Evolutionary conservation across 495 filamentous ascomycete species (phyloP).

Genomic region (Neurospora africana): DNA sequence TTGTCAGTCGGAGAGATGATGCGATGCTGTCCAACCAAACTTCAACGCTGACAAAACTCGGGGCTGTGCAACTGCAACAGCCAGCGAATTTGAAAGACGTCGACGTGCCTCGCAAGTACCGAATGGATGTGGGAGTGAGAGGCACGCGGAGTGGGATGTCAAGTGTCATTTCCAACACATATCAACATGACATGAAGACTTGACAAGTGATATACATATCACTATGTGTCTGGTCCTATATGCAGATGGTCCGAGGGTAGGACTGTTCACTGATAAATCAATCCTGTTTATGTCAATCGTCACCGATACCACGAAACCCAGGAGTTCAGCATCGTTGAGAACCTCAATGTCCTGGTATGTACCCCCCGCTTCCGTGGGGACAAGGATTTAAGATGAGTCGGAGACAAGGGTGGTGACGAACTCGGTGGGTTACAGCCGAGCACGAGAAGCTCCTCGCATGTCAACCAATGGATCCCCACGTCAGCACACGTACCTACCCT

Average conservation of each 20-base stretch:
- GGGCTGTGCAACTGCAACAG: background rate
- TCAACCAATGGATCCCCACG: background rate
- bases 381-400: background rate
- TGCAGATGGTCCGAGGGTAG: background rate
- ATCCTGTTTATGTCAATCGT: background rate
- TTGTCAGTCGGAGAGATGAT: background rate
- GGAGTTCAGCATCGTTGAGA: background rate
- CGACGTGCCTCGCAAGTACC: background rate
- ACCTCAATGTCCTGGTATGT: background rate
- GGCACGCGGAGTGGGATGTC: background rate
- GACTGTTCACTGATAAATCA: background rate
- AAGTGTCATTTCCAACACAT: background rate
- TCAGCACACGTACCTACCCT: background rate
- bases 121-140: background rate
- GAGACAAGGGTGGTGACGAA: background rate
- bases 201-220: background rate
- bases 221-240: background rate
- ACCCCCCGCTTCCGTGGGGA: background rate
- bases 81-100: background rate
- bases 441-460: background rate
- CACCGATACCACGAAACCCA: background rate
- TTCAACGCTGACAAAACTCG: background rate
- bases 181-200: background rate
- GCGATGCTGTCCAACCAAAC: background rate
- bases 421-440: background rate